Base-by-base conservation (phyloP, 2,329 filamentous ascomycete species). In the Elsinoe necatrix region DNA sequence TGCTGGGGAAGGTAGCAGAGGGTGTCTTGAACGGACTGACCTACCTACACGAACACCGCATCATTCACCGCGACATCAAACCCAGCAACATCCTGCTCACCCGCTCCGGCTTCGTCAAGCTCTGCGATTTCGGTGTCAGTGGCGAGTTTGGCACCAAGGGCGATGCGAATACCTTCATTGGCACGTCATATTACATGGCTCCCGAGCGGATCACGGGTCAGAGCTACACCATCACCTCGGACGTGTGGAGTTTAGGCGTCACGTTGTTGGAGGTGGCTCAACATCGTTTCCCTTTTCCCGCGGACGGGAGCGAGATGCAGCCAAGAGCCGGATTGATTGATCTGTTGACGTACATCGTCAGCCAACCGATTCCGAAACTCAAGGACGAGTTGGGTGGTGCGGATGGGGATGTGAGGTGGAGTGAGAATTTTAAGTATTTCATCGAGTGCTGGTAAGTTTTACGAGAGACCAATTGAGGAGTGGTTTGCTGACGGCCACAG, bases 51-150 rank as follows among this genome's bases (percentile, higher is more conserved):
- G 86, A 86, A 65, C 87, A 92, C 68, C 93, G 95, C 71, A 98
- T 98, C 71, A 97, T 98, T 65, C 93, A 98, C 72, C 85, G 93
- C 73, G 93, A 98, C 69, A 98, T 98, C 77, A 98, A 98, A 72
- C 93, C 93, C 1, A 95, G 88, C 61, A 98, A 98, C 70, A 97
- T 98, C 64, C 80, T 98, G 20, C 80, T 98, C 27, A 95, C 90
- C 69, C 86, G 92, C 60, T 84, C 88, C 63, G 93, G 93, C 31
- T 87, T 95, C 65, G 92, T 98, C 62, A 98, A 98, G 74, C 82
- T 98, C 14, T 98, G 93, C 74, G 93, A 98, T 74, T 98, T 98
- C 69, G 93, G 93, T 64, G 93, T 98, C 48, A 95, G 88, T 58
- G 93, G 93, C 63, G 93, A 97, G 71, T 97, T 97, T 68, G 95